A percentile compares a stretch with the other conserved stretches of the same genome.
Conservation (phyloP, 2,329 filamentous ascomycete species). For the Colletotrichum caudatum region DNA sequence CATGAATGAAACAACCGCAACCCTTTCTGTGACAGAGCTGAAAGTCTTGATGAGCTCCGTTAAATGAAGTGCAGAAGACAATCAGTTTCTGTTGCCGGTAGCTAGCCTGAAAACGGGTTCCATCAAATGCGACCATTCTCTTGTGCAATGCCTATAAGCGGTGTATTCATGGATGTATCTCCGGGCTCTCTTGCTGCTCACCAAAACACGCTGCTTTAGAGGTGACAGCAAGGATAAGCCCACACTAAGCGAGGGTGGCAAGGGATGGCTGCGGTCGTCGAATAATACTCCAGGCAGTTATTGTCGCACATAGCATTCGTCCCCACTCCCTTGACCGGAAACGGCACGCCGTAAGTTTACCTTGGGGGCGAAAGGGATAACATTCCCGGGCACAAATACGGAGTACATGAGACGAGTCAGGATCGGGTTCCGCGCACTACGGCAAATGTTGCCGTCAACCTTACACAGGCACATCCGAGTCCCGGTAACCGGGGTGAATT, state of each 20-base stretch:
- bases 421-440: neutral
- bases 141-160: neutral
- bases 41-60: neutral
- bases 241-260: too few relatives aligned
- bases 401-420: neutral
- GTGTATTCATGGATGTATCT: neutral
- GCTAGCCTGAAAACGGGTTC: neutral
- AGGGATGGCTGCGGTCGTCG: neutral
- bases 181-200: neutral
- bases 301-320: neutral
- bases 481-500: neutral
- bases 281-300: neutral
- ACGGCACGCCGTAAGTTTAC: neutral
- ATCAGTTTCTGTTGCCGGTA: neutral
- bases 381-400: neutral
- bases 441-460: neutral
- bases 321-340: neutral
- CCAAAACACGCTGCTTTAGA: neutral
- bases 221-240: neutral
- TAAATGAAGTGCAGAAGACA: neutral
- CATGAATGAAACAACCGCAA: neutral
- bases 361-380: neutral
- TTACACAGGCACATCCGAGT: neutral
- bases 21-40: neutral
- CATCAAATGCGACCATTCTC: neutral